Evolutionary conservation across 1,139 yeast genomes (phyloP).

Genomic region (Geotrichum candidum): DNA sequence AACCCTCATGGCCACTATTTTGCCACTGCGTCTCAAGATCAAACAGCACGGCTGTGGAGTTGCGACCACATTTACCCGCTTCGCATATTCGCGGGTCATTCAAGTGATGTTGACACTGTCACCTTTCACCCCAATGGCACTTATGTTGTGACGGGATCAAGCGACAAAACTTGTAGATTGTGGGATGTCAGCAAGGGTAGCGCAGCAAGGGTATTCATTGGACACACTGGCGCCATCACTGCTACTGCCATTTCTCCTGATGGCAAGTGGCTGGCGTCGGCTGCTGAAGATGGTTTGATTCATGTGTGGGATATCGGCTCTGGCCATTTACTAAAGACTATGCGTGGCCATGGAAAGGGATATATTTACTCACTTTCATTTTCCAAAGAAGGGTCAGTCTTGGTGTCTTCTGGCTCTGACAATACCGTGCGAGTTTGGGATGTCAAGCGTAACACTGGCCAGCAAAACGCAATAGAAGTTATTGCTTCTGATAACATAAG

Average conservation of each 20-base stretch:
- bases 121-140: conserved; percentile 95
- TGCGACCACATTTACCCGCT: conserved; percentile 96
- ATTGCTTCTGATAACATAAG: conserved; percentile 1
- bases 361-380: conserved; percentile 82
- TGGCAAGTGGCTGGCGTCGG: conserved; percentile 94
- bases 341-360: conserved; percentile 87
- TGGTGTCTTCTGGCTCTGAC: conserved; percentile 92
- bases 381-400: conserved; percentile 79
- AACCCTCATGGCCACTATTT: conserved; percentile 96
- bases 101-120: conserved; percentile 92
- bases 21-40: conserved; percentile 96
- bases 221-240: conserved; percentile 85
- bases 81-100: conserved; percentile 94
- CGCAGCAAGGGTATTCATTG: conserved; percentile 88
- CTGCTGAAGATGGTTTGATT: conserved; percentile 87
- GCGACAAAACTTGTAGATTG: conserved; percentile 94
- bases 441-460: conserved; percentile 74
- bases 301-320: conserved; percentile 94
- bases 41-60: conserved; percentile 96
- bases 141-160: conserved; percentile 88
- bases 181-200: conserved; percentile 93
- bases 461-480: conserved; percentile 42
- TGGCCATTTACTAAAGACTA: conserved; percentile 70
- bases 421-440: conserved; percentile 95
- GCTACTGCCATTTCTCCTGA: conserved; percentile 89